phyloP scores from a whole-genome alignment of 352 stramenopile genomes.

The Aphanomyces cochlioides region DNA sequence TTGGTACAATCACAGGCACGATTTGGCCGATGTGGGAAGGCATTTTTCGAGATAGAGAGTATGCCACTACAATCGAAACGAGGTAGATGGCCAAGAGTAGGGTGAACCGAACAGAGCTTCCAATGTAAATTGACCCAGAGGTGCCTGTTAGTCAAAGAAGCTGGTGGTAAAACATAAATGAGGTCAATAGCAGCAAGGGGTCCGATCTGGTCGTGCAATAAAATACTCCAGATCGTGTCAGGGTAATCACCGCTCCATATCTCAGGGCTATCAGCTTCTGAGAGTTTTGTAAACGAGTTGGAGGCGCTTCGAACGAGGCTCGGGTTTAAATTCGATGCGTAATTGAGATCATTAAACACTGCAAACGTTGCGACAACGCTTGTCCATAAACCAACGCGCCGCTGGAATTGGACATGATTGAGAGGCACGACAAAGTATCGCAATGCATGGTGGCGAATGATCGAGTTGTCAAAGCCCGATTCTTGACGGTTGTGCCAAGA shows the following conservation, averaged over 20 bases:
- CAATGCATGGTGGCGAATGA: background rate
- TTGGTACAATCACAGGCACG: too few relatives aligned
- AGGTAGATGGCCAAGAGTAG: too few relatives aligned
- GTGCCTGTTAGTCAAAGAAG: too few relatives aligned
- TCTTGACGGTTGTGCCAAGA: background rate
- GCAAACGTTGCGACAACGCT: background rate
- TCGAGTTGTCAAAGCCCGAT: background rate
- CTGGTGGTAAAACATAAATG: background rate
- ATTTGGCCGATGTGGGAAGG: too few relatives aligned
- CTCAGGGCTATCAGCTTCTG: background rate
- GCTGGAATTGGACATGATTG: background rate
- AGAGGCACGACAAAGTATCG: background rate
- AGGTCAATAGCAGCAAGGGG: background rate
- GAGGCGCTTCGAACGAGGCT: background rate
- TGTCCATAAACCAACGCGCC: background rate
- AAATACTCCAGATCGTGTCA: background rate
- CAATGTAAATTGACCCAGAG: too few relatives aligned
- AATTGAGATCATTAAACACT: background rate
- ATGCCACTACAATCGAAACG: too few relatives aligned
- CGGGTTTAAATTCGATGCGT: background rate
- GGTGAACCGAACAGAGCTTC: too few relatives aligned
- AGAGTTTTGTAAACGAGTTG: background rate
- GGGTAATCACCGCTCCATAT: background rate
- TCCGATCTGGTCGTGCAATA: background rate
- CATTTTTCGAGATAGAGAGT: too few relatives aligned